Percentiles rank a stretch among this genome's conserved stretches.
Conservation (phyloP, 345 rosid species). For the Hypericum androsaemum region DNA sequence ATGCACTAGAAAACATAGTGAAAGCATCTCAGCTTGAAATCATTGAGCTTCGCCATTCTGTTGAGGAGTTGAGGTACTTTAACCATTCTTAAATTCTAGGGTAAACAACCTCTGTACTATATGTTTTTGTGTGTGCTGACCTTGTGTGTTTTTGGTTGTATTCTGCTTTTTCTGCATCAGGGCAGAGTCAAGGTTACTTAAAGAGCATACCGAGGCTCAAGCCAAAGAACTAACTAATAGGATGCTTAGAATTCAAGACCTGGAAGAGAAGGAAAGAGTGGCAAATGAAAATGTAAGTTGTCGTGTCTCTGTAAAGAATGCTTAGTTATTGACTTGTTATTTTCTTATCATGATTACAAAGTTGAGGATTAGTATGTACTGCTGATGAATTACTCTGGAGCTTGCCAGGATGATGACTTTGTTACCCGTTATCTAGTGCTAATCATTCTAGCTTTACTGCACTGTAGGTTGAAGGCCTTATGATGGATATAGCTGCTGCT, state of each 20-base stretch:
- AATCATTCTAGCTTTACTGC: too few species aligned
- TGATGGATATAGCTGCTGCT: constrained; percentile 92
- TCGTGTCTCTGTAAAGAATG: background rate
- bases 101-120: background rate
- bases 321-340: too few species aligned
- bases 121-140: constrained; percentile 10
- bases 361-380: too few species aligned
- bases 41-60: constrained; percentile 57
- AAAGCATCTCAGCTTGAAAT: constrained; percentile 89
- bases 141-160: constrained; percentile 9
- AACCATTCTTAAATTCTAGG: background rate
- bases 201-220: constrained; percentile 61
- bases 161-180: constrained; percentile 33
- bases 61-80: constrained; percentile 70
- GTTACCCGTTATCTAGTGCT: too few species aligned
- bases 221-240: constrained; percentile 63
- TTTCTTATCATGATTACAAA: too few species aligned
- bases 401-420: too few species aligned
- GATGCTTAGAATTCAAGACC: constrained; percentile 68
- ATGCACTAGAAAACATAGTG: constrained; percentile 85
- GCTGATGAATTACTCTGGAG: too few species aligned
- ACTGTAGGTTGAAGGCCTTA: constrained; percentile 41
- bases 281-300: constrained; percentile 90
- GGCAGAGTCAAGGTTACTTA: constrained; percentile 65
- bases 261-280: constrained; percentile 78